Evolutionary conservation across 1,284 basidiomycete genomes (phyloP).

Genomic region (Rhodotorula sp.): DNA sequence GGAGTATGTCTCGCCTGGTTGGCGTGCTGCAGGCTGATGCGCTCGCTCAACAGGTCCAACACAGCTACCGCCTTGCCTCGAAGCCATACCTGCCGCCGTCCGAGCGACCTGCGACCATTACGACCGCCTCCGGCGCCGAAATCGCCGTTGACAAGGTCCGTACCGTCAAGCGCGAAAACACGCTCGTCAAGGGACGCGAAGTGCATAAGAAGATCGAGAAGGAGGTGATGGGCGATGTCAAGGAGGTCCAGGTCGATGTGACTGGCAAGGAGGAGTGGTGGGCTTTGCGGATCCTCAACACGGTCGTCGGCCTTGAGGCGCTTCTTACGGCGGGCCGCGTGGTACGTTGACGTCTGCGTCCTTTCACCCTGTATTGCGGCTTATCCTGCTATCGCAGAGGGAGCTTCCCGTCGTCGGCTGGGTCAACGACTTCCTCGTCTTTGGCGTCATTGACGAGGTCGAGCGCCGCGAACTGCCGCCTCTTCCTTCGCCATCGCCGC

Average conservation of each 20-base stretch:
- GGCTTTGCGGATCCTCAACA: conserved; percentile 41
- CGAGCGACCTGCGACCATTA: conserved; percentile 22
- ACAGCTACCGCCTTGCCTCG: conserved; percentile 31
- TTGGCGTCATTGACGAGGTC: conserved; percentile 44
- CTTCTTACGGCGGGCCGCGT: conserved; percentile 35
- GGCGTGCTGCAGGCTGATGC: too few species aligned
- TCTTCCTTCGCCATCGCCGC: neutral
- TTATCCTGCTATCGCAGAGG: neutral
- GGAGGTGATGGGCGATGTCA: conserved; percentile 38
- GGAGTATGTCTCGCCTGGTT: neutral
- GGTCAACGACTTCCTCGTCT: conserved; percentile 36
- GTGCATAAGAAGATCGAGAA: conserved; percentile 41
- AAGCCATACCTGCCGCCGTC: conserved; percentile 26
- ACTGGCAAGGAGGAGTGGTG: conserved; percentile 38
- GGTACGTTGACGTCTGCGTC: neutral
- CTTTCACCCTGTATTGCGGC: fast-evolving
- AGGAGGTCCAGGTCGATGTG: conserved; percentile 36
- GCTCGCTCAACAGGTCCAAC: conserved; percentile 13
- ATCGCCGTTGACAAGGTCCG: conserved; percentile 32
- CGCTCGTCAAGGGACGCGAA: conserved; percentile 36
- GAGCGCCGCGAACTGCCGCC: conserved; percentile 26
- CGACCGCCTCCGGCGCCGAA: conserved; percentile 14
- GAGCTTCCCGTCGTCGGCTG: conserved; percentile 40
- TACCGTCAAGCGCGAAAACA: conserved; percentile 33
- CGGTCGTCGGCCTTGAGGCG: conserved; percentile 35